phyloP scores from a whole-genome alignment of 441 rosid species.

The Aquilaria agallochum region DNA sequence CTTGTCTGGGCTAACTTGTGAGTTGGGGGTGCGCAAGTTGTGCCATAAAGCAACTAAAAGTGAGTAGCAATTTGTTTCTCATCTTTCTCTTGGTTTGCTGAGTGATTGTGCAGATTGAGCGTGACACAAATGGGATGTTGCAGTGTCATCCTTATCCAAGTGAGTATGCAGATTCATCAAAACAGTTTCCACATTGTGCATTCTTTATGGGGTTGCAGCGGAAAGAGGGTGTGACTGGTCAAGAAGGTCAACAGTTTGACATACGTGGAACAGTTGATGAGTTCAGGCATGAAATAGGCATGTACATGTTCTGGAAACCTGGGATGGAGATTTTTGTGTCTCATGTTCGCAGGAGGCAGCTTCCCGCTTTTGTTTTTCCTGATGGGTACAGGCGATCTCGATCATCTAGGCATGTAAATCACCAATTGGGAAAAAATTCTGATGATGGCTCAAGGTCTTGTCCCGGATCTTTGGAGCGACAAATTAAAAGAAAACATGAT shows the following conservation, averaged over 20 bases:
- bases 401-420: slow-evolving; percentile 47
- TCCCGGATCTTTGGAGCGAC: slow-evolving; percentile 48
- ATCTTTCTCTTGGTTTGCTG: slow-evolving; percentile 10
- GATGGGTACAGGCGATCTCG: slow-evolving; percentile 64
- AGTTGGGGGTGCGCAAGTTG: no score
- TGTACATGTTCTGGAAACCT: slow-evolving; percentile 65
- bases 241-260: slow-evolving; percentile 75
- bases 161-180: slow-evolving; percentile 46
- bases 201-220: slow-evolving; percentile 76
- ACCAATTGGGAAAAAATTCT: slow-evolving; percentile 35
- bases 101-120: slow-evolving; percentile 49
- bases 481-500: slow-evolving; percentile 54
- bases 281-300: slow-evolving; percentile 49
- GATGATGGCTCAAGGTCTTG: slow-evolving; percentile 38
- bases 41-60: no score
- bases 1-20: no score
- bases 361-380: slow-evolving; percentile 69
- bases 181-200: slow-evolving; percentile 52
- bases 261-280: slow-evolving; percentile 65
- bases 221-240: slow-evolving; percentile 55
- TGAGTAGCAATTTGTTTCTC: background rate
- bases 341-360: slow-evolving; percentile 63
- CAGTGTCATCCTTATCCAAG: slow-evolving; percentile 76
- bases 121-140: slow-evolving; percentile 68
- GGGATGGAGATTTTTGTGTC: slow-evolving; percentile 72